These are phyloP conservation scores for Phytophthora fragariae DNA, from an alignment of 352 stramenopile genomes.

Conservation along the genomic window DNA sequence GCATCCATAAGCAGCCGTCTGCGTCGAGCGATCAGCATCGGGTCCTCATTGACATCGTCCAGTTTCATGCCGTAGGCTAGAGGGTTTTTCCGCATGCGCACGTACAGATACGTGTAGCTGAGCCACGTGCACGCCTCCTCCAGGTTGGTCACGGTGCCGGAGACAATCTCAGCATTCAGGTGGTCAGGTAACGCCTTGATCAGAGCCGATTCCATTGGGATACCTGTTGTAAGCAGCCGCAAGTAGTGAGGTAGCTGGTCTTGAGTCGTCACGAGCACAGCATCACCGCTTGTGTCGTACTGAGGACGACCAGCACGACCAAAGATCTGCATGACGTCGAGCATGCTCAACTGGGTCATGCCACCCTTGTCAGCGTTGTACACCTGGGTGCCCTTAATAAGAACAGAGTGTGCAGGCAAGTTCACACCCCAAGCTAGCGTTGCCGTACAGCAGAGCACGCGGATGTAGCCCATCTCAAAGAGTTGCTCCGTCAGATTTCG, in stretches of 20 bases:
- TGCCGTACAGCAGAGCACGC: constrained; percentile 98
- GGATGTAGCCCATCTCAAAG: constrained; percentile 97
- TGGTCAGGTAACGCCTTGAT: constrained; percentile 99
- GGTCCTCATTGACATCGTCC: constrained; percentile 93
- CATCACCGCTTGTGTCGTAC: constrained; percentile 99
- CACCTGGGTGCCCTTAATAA: constrained; percentile 99
- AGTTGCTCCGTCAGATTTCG: constrained; percentile 97
- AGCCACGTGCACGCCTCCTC: constrained; percentile 97
- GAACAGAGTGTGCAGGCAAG: constrained; percentile 97
- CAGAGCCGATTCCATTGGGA: constrained; percentile 98
- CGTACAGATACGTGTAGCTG: constrained; percentile 99
- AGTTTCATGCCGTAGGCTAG: constrained; percentile 97
- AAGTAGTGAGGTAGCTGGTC: constrained; percentile 95
- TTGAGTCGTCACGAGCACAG: constrained; percentile 98
- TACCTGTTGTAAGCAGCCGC: constrained; percentile 94
- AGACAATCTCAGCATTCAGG: constrained; percentile 99
- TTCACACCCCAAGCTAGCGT: constrained; percentile 99
- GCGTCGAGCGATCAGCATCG: constrained; percentile 76
- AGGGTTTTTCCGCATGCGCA: constrained; percentile 98
- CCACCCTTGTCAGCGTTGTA: constrained; percentile 99
- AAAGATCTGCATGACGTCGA: constrained; percentile 99
- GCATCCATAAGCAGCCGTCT: constrained; percentile 79
- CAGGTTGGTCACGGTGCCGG: constrained; percentile 98
- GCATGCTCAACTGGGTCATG: constrained; percentile 97
- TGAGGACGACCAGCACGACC: constrained; percentile 98